Percentiles rank a stretch among this genome's conserved stretches.
These are phyloP conservation scores for Rhodotorula diobovata DNA, from an alignment of 768 basidiomycete species.

Conservation along the genomic window DNA sequence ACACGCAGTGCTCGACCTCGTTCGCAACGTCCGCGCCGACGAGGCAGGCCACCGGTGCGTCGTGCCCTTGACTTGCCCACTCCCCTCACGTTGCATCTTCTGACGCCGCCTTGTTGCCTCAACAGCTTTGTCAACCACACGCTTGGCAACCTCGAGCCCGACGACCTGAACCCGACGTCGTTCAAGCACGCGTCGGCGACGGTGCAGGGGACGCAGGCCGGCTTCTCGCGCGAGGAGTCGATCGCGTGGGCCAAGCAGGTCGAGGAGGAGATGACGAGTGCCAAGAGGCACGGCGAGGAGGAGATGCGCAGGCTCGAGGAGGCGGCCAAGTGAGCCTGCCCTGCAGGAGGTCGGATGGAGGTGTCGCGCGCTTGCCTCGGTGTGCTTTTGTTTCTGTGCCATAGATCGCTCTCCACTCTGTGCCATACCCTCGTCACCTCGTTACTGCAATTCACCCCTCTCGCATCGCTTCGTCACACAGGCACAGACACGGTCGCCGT, in stretches of 20 bases:
- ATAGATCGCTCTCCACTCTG: too few relatives aligned
- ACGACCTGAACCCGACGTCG: constrained; percentile 61
- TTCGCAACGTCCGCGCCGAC: constrained; percentile 33
- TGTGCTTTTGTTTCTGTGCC: too few relatives aligned
- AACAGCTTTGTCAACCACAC: constrained; percentile 83
- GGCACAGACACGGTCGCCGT: too few relatives aligned
- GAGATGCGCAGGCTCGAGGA: not conserved
- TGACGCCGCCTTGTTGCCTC: not conserved
- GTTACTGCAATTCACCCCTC: too few relatives aligned
- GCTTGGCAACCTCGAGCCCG: constrained; percentile 73
- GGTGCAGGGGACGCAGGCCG: constrained; percentile 68
- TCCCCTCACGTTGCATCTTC: not conserved
- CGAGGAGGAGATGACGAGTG: constrained; percentile 30
- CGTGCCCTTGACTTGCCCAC: not conserved
- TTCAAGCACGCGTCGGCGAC: constrained; percentile 82
- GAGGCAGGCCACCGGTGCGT: constrained; percentile 64
- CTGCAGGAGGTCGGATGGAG: too few relatives aligned
- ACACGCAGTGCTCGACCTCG: constrained; percentile 59
- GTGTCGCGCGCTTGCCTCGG: too few relatives aligned
- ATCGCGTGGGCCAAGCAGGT: constrained; percentile 33
- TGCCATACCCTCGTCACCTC: too few relatives aligned
- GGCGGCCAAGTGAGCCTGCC: not conserved
- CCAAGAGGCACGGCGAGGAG: not conserved
- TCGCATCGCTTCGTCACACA: too few relatives aligned
- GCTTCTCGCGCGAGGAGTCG: constrained; percentile 47